A percentile compares a stretch with the other conserved stretches of the same genome.
Evolutionary conservation across 495 filamentous ascomycete species (phyloP).

Genomic region (Aspergillus affinis): DNA sequence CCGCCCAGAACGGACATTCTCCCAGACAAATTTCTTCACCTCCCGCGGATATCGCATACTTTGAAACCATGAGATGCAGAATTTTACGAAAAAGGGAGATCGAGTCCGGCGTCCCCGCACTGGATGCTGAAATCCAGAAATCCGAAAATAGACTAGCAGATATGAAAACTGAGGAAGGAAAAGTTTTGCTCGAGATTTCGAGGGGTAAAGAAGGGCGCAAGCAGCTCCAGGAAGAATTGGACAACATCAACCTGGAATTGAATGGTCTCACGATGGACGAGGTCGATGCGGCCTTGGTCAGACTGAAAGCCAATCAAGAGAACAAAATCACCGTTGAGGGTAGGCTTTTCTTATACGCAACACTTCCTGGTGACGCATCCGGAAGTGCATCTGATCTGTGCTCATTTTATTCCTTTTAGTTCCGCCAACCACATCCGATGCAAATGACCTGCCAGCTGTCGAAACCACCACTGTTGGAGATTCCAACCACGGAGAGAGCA

Average conservation of each 20-base stretch:
- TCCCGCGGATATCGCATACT: conserved; percentile 18
- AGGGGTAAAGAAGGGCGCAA: conserved; percentile 37
- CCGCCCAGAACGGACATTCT: neutral
- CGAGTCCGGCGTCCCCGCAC: conserved; percentile 53
- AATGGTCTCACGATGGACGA: conserved; percentile 41
- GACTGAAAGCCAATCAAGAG: conserved; percentile 26
- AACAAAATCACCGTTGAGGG: conserved; percentile 27
- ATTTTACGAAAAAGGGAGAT: conserved; percentile 54
- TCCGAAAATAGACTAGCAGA: conserved; percentile 49
- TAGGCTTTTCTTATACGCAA: conserved; percentile 14
- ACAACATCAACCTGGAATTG: conserved; percentile 48
- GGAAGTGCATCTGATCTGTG: neutral
- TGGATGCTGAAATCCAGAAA: conserved; percentile 55
- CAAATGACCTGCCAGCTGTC: neutral
- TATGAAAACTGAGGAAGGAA: conserved; percentile 56
- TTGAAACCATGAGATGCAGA: conserved; percentile 31
- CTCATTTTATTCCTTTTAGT: neutral
- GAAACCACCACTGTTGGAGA: neutral
- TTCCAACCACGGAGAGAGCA: neutral
- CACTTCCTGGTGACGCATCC: neutral
- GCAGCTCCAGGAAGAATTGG: conserved; percentile 55
- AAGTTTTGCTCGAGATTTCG: conserved; percentile 58
- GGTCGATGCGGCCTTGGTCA: conserved; percentile 39
- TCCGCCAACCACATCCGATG: neutral
- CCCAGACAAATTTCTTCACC: conserved; percentile 5